Conservation (phyloP, 352 stramenopile species). For the Hyaloperonospora arabidopsidis region DNA sequence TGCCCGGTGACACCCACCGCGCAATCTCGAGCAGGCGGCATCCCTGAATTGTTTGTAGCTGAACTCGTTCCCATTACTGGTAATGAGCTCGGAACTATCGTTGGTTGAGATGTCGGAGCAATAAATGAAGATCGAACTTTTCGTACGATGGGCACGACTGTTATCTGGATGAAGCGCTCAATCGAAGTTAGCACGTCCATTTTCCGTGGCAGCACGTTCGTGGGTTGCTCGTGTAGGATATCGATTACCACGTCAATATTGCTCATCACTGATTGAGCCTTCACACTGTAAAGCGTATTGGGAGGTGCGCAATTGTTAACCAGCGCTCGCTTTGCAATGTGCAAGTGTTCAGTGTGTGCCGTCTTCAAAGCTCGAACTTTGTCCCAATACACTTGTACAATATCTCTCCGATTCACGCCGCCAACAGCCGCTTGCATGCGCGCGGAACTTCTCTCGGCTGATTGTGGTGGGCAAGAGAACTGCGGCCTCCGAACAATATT, state of each 20-base stretch:
- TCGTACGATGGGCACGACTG: constrained; percentile 65
- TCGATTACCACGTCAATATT: constrained; percentile 70
- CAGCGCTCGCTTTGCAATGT: constrained; percentile 55
- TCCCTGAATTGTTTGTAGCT: constrained; percentile 10
- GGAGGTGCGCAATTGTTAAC: constrained; percentile 52
- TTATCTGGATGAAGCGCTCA: constrained; percentile 73
- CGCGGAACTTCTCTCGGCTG: constrained; percentile 9
- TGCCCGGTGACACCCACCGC: not conserved
- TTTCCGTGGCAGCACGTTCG: constrained; percentile 43
- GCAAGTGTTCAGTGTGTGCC: constrained; percentile 40
- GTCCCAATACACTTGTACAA: constrained; percentile 61
- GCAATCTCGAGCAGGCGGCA: constrained; percentile 2
- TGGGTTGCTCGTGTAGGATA: constrained; percentile 43
- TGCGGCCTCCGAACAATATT: constrained; percentile 24
- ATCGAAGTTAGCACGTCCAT: constrained; percentile 71
- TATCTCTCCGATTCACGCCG: constrained; percentile 17
- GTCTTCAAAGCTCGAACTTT: constrained; percentile 53
- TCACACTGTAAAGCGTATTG: constrained; percentile 55
- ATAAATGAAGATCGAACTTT: constrained; percentile 38
- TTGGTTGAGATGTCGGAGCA: constrained; percentile 4
- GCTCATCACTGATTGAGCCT: constrained; percentile 73
- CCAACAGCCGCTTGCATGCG: constrained; percentile 13
- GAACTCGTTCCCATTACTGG: constrained; percentile 2
- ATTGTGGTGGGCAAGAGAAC: constrained; percentile 22
- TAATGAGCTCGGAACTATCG: constrained; percentile 1